These are phyloP conservation scores for Hortiboletus campestris DNA, from an alignment of 768 basidiomycete genomes.

Conservation along the genomic window DNA sequence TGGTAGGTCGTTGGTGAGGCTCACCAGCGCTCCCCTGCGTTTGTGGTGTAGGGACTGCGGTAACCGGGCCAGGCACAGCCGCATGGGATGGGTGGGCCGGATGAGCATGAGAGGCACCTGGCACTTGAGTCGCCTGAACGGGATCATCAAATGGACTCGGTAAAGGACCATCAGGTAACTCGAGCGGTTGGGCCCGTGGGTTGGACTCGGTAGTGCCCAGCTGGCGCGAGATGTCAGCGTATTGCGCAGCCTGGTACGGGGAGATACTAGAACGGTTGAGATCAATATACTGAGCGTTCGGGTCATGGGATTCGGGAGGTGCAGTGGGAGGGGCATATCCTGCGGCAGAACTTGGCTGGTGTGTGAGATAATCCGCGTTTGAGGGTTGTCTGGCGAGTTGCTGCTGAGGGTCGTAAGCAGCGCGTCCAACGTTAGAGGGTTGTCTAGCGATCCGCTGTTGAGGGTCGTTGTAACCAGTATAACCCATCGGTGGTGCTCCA, in stretches of 20 bases:
- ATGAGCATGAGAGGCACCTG: conserved; percentile 33
- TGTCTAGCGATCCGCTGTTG: conserved; percentile 24
- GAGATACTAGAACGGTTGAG: conserved; percentile 67
- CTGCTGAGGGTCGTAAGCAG: conserved; percentile 29
- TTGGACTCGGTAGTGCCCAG: conserved; percentile 39
- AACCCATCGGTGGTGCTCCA: conserved; percentile 17
- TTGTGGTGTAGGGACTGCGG: conserved; percentile 12
- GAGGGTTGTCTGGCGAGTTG: conserved; percentile 27
- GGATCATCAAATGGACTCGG: conserved; percentile 32
- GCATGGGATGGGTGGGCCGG: conserved; percentile 22
- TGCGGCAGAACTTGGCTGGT: conserved; percentile 15
- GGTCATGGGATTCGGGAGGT: conserved; percentile 17
- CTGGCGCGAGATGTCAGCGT: conserved; percentile 63
- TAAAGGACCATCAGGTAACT: conserved; percentile 22
- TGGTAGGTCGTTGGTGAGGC: conserved; percentile 41
- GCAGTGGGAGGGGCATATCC: conserved; percentile 9
- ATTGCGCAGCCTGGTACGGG: conserved; percentile 74
- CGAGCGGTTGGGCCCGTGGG: conserved; percentile 6
- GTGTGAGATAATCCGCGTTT: conserved; percentile 21
- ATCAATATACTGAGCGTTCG: conserved; percentile 54
- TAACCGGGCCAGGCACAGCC: conserved; percentile 8
- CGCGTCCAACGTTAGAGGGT: conserved; percentile 15
- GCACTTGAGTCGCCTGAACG: not conserved
- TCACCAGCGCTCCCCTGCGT: conserved; percentile 6
- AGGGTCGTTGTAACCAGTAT: conserved; percentile 27